These are phyloP conservation scores for Canavalia ensiformis DNA, from an alignment of 306 rosid genomes.

Conservation along the genomic window DNA sequence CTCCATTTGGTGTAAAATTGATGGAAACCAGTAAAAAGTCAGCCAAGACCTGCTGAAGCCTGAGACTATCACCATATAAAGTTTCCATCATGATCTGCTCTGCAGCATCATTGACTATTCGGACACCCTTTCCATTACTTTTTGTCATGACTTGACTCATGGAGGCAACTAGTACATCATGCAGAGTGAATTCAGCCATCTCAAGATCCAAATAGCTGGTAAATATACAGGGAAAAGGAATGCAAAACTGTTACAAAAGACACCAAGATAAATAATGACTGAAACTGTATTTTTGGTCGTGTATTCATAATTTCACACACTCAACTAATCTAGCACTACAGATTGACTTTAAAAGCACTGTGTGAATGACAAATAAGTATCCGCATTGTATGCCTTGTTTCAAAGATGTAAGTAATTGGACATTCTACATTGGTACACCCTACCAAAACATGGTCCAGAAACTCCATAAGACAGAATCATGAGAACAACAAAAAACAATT, in stretches of 20 bases:
- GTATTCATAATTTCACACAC: conserved; percentile 14
- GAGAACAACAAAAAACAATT: background rate
- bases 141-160: conserved; percentile 79
- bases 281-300: background rate
- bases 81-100: conserved; percentile 65
- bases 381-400: conserved; percentile 5
- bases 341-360: conserved; percentile 14
- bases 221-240: conserved; percentile 32
- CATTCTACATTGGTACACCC: background rate
- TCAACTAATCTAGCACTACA: background rate
- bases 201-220: conserved; percentile 84
- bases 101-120: conserved; percentile 68
- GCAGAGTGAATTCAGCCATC: conserved; percentile 88
- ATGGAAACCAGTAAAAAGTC: conserved; percentile 79
- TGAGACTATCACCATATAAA: conserved; percentile 78
- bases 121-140: conserved; percentile 67
- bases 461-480: background rate
- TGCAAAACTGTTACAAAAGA: conserved; percentile 27
- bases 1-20: conserved; percentile 69
- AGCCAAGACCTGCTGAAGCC: conserved; percentile 91
- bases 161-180: conserved; percentile 75
- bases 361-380: conserved; percentile 14
- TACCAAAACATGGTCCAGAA: conserved; percentile 37
- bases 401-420: background rate
- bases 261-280: conserved; percentile 38